Evolutionary conservation across 148 eudicot genomes (phyloP).

Genomic region (Vaccinium macrocarpon): DNA sequence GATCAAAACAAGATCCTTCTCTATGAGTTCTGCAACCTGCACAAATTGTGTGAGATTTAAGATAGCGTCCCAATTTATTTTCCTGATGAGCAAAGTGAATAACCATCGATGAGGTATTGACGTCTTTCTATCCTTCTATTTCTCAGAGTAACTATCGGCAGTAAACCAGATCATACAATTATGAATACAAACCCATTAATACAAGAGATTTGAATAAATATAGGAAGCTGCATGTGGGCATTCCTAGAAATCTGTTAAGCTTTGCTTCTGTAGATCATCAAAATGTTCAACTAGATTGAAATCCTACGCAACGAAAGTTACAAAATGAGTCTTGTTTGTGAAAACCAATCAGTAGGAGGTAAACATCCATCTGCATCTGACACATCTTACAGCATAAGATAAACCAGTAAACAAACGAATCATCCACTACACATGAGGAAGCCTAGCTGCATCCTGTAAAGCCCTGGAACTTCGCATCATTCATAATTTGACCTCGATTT

Average conservation of each 20-base stretch:
- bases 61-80: neutral
- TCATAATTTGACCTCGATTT: neutral
- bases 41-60: slow-evolving; percentile 15
- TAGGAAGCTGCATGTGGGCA: neutral
- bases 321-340: neutral
- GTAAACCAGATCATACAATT: neutral
- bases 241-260: neutral
- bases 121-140: neutral
- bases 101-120: neutral
- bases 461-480: neutral
- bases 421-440: neutral
- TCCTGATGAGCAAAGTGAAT: neutral
- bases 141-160: neutral
- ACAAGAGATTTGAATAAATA: neutral
- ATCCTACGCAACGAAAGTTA: neutral
- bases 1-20: slow-evolving; percentile 79
- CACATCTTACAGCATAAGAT: neutral
- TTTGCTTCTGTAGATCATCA: neutral
- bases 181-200: neutral
- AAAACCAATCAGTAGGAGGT: neutral
- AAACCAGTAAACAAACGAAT: neutral
- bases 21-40: slow-evolving; percentile 95
- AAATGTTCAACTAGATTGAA: neutral
- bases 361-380: neutral
- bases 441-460: neutral